A percentile compares a stretch with the other conserved stretches of the same genome.
Conservation (phyloP, 116 monocot species). For the Zostera marina region DNA sequence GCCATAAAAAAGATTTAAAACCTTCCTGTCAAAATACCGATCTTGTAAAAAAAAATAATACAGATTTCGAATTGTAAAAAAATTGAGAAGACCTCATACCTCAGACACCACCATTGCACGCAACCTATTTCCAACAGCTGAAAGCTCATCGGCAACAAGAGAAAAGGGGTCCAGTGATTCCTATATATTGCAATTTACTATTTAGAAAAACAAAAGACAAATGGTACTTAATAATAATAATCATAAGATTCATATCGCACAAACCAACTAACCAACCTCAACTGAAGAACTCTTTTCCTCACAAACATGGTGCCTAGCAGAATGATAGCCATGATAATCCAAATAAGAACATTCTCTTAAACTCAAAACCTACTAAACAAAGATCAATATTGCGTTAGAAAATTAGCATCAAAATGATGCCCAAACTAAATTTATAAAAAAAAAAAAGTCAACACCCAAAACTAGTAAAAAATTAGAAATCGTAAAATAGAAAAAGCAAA, state of each 20-base stretch:
- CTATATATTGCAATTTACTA: conserved; percentile 13
- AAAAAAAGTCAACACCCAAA: background rate
- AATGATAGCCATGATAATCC: conserved; percentile 1
- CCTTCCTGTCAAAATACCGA: background rate
- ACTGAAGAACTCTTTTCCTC: background rate
- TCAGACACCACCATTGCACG: conserved; percentile 76
- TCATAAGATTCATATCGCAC: too few relatives aligned
- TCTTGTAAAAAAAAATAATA: too few relatives aligned
- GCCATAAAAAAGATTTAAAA: background rate
- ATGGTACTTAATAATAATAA: background rate
- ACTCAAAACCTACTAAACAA: conserved; percentile 2
- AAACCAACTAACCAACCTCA: background rate
- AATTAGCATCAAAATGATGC: background rate
- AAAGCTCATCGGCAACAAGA: conserved; percentile 82
- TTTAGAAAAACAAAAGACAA: background rate
- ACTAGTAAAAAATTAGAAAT: background rate
- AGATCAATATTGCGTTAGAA: background rate
- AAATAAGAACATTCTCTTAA: background rate
- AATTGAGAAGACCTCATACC: conserved; percentile 14
- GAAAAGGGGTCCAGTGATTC: conserved; percentile 73
- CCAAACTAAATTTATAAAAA: background rate
- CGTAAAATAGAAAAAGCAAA: background rate
- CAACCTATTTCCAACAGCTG: conserved; percentile 53
- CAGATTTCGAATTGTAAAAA: background rate
- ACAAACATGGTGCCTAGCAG: background rate